Conservation (phyloP, 306 rosid genomes). For the Calophaca sinica region DNA sequence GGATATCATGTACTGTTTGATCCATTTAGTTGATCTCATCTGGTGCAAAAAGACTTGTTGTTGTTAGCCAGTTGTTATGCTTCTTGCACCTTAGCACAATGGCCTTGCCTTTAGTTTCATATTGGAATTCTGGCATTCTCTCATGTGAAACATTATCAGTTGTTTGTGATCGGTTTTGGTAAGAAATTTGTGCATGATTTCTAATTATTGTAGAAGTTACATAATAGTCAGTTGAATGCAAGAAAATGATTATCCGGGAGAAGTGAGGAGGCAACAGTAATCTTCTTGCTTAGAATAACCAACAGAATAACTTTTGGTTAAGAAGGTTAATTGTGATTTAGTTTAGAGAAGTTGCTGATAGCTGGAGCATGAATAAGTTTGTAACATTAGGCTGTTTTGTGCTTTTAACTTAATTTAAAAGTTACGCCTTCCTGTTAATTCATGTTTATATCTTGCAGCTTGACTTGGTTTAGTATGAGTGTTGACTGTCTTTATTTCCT, state of each 20-base stretch:
- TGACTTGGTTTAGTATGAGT: conserved; percentile 3
- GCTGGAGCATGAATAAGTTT: conserved; percentile 33
- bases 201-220: conserved; percentile 18
- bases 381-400: neutral
- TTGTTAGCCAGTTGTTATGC: neutral
- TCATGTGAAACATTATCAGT: conserved; percentile 8
- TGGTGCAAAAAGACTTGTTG: neutral
- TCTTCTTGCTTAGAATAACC: conserved; percentile 1
- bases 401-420: neutral
- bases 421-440: neutral
- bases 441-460: conserved; percentile 18
- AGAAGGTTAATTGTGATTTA: neutral
- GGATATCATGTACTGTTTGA: neutral
- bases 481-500: conserved; percentile 13
- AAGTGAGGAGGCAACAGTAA: neutral
- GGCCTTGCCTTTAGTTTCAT: conserved; percentile 19
- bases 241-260: conserved; percentile 27
- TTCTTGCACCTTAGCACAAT: neutral
- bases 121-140: conserved; percentile 28
- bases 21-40: neutral
- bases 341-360: conserved; percentile 13
- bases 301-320: neutral
- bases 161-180: conserved; percentile 1
- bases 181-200: conserved; percentile 20
- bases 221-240: neutral